Percentiles rank a stretch among this genome's conserved stretches.
These are phyloP conservation scores for Aspergillus sclerotioniger DNA, from an alignment of 495 filamentous ascomycete species.

Conservation along the genomic window DNA sequence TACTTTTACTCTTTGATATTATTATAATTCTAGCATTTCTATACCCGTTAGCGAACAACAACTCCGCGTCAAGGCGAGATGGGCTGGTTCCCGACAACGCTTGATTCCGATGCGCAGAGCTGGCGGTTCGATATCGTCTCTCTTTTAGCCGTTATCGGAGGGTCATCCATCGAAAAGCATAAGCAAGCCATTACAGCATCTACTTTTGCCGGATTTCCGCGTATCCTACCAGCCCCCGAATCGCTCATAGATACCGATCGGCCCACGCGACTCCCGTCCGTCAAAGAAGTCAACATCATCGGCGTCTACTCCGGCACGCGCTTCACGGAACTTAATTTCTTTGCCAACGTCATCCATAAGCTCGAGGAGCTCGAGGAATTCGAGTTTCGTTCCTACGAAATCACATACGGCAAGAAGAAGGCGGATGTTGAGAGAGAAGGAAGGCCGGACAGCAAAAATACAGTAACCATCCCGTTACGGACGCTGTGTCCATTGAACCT, in stretches of 20 bases:
- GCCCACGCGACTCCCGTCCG: constrained; percentile 52
- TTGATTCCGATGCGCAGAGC: constrained; percentile 8
- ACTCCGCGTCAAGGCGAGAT: background rate
- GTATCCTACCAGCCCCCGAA: constrained; percentile 67
- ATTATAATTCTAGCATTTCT: background rate
- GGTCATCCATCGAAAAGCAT: constrained; percentile 55
- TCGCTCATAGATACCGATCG: constrained; percentile 57
- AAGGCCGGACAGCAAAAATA: constrained; percentile 12
- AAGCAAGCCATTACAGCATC: constrained; percentile 56
- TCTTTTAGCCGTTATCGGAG: constrained; percentile 63
- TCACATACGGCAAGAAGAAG: constrained; percentile 10
- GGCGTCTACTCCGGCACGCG: constrained; percentile 57
- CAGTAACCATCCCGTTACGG: constrained; percentile 40
- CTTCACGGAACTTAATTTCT: constrained; percentile 57
- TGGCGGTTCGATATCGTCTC: constrained; percentile 57
- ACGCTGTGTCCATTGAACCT: constrained; percentile 51
- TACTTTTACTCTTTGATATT: background rate
- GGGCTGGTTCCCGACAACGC: constrained; percentile 19
- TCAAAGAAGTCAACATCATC: constrained; percentile 50
- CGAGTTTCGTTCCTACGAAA: constrained; percentile 15
- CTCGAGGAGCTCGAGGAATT: constrained; percentile 42
- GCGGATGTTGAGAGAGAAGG: background rate
- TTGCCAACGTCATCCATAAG: constrained; percentile 58
- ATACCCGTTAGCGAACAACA: background rate
- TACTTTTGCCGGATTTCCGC: constrained; percentile 55